Evolutionary conservation across 345 rosid species (phyloP), one percentile per base, ranked within the genome.

Genomic region (Anastatica hierochuntica): DNA sequence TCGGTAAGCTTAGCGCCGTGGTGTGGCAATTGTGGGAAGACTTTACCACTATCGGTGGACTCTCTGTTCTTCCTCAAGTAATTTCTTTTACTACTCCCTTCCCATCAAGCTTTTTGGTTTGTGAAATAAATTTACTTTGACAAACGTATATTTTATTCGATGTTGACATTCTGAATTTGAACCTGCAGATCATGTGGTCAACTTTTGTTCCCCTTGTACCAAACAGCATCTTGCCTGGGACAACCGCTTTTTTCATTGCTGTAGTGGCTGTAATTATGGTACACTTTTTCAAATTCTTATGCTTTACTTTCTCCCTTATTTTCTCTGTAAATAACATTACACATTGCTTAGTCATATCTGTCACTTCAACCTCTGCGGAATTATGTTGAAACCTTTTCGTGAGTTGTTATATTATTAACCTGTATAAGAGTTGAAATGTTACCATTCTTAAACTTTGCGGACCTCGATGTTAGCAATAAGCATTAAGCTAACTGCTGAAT

Each of bases 11-110:
- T 36, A 76, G 58, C 54, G 19, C 67, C 6, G 43, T 58, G 17
- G 14, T 86, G 15, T 90, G 97, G 94, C 62, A 42, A 47, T 56
- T 82, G 8, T 90, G 97, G 97, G 90, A 86, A 60, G 97, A 90
- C 63, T 76, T 86, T 69, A 79, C 63, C 20, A 84, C 97, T 43
- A 53, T 86, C 16, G 84, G 83, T 54, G 97, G 96, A 24, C 62
- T 86, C 41, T 73, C 85, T 1, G 81, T 71, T 40, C 94, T 86
- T 57, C 97, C 96, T 53, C 97, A 90, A 73, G 96, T 77, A 45
- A 43, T 39, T 30, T 62, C 44, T 59, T 52, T 40, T 37, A 21
- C 24, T 21, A 21, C 5, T 21, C 36, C 3, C 14, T 43, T 20
- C 40, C 13, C 27, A 24, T 48, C 30, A 34, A 16, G 15, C 34